Percentiles rank a stretch among this genome's conserved stretches.
Conservation (phyloP, 371 early-diverging fungal genomes). For the Mucor racemosus region DNA sequence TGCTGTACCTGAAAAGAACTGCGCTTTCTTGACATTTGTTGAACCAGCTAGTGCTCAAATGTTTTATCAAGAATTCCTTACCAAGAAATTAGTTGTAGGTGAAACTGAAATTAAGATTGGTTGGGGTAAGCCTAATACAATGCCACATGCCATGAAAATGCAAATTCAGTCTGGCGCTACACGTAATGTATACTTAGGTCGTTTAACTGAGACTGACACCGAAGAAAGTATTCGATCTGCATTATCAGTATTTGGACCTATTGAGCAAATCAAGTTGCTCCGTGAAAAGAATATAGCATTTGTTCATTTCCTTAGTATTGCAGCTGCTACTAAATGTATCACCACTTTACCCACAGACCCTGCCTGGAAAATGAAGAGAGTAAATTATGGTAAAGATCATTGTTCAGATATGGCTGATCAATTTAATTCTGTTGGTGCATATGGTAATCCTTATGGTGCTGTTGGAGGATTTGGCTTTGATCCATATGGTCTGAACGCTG, state of each 20-base stretch:
- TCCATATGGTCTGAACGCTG: conserved; percentile 14
- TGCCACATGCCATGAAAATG: conserved; percentile 47
- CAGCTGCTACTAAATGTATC: conserved; percentile 71
- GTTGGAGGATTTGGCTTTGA: conserved; percentile 12
- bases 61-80: conserved; percentile 52
- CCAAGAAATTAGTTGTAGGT: conserved; percentile 41
- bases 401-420: conserved; percentile 50
- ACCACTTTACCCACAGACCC: conserved; percentile 48
- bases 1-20: conserved; percentile 70
- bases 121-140: conserved; percentile 71
- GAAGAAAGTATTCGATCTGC: conserved; percentile 56
- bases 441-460: conserved; percentile 1
- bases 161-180: conserved; percentile 68
- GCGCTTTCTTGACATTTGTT: conserved; percentile 81
- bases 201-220: conserved; percentile 55
- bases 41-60: conserved; percentile 65
- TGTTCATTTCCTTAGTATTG: conserved; percentile 72
- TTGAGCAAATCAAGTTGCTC: conserved; percentile 73
- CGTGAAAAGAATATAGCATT: conserved; percentile 75
- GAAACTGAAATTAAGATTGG: conserved; percentile 67
- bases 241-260: conserved; percentile 60
- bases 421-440: neutral
- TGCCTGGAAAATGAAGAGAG: conserved; percentile 52
- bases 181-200: conserved; percentile 77
- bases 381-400: conserved; percentile 81